phyloP scores from a whole-genome alignment of 2,329 filamentous ascomycete species.

The Ramichloridium luteum region DNA sequence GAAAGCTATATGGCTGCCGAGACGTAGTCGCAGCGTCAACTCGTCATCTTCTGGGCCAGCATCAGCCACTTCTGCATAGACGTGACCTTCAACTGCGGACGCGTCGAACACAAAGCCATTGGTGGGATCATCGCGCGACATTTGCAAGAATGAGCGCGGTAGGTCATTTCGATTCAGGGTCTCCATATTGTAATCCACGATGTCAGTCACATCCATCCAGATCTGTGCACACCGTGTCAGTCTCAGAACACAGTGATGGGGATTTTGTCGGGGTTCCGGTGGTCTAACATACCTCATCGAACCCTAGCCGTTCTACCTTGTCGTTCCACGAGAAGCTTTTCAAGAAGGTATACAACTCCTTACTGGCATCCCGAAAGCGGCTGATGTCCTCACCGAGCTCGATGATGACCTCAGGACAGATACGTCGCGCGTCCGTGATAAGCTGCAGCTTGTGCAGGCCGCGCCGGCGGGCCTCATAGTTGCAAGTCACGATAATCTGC shows the following conservation, averaged over 20 bases:
- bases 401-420: slow-evolving; percentile 75
- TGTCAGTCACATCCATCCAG: slow-evolving; percentile 71
- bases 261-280: too few relatives aligned
- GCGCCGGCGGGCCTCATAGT: slow-evolving; percentile 72
- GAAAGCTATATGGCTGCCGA: slow-evolving; percentile 71
- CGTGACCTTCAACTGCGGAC: slow-evolving; percentile 51
- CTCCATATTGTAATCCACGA: slow-evolving; percentile 67
- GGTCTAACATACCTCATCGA: slow-evolving; percentile 65
- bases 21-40: slow-evolving; percentile 46
- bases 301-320: slow-evolving; percentile 69
- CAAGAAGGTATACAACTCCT: slow-evolving; percentile 63
- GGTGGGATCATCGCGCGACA: slow-evolving; percentile 61
- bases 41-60: slow-evolving; percentile 8
- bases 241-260: too few relatives aligned
- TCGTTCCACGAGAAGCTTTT: slow-evolving; percentile 63
- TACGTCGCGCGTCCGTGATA: slow-evolving; percentile 64
- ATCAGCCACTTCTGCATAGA: slow-evolving; percentile 32
- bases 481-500: slow-evolving; percentile 82
- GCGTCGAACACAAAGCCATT: slow-evolving; percentile 72
- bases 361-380: slow-evolving; percentile 75
- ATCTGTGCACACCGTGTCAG: too few relatives aligned
- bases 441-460: slow-evolving; percentile 71
- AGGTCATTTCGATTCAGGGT: slow-evolving; percentile 57
- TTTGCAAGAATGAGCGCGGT: slow-evolving; percentile 62
- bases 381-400: slow-evolving; percentile 78